phyloP scores from a whole-genome alignment of 2,329 filamentous ascomycete genomes.

The Raffaelea ambrosiae region DNA sequence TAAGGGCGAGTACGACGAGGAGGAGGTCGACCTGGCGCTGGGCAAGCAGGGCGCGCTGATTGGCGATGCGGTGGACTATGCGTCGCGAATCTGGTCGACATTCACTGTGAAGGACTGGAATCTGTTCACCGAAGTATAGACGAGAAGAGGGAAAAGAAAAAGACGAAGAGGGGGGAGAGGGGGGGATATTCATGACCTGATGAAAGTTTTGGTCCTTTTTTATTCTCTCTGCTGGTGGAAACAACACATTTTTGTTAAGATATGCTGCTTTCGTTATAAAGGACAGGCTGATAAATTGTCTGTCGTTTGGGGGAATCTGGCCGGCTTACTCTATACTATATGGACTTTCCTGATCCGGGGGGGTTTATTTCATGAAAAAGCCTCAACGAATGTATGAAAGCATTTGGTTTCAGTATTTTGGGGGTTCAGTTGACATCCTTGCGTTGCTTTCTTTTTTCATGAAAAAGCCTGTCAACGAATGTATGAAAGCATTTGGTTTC shows the following conservation, averaged over 20 bases:
- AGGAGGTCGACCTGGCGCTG: slow-evolving; percentile 59
- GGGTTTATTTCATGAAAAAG: neutral
- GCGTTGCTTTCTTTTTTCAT: too few species aligned
- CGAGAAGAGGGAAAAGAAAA: slow-evolving; percentile 1
- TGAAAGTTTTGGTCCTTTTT: neutral
- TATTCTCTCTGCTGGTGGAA: too few species aligned
- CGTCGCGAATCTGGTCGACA: slow-evolving; percentile 57
- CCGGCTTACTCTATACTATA: too few species aligned
- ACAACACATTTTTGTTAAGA: too few species aligned
- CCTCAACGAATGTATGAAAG: neutral
- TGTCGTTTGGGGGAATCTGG: too few species aligned
- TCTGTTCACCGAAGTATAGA: slow-evolving; percentile 51
- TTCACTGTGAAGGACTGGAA: slow-evolving; percentile 76
- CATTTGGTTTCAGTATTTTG: too few species aligned
- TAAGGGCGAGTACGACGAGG: slow-evolving; percentile 62
- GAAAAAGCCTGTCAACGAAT: neutral
- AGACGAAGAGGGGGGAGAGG: too few species aligned
- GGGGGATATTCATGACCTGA: neutral
- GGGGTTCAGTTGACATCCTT: too few species aligned
- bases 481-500: neutral
- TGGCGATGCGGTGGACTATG: slow-evolving; percentile 60
- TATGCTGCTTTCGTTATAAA: too few species aligned
- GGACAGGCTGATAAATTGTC: too few species aligned
- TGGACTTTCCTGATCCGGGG: too few species aligned
- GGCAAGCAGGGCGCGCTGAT: slow-evolving; percentile 60